A percentile compares a stretch with the other conserved stretches of the same genome.
These are phyloP conservation scores for Ilex aquifolium DNA, from an alignment of 257 asterid species.

Conservation along the genomic window DNA sequence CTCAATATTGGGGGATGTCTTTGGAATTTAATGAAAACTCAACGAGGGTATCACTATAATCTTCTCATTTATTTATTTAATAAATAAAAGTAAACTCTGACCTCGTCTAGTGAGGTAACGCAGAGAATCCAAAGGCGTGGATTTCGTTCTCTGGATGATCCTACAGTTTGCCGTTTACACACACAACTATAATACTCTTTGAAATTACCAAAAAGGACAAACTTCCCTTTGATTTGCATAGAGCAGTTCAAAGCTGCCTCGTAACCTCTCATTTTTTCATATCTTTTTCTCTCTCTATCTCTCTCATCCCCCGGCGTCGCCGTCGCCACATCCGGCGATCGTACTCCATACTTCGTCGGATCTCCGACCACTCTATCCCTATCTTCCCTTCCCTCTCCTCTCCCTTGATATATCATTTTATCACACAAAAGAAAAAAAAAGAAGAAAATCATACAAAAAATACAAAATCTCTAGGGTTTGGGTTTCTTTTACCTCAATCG, in stretches of 20 bases:
- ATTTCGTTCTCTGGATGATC: too few species aligned
- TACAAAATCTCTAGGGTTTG: conserved; percentile 18
- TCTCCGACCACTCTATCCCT: conserved; percentile 30
- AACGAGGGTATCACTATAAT: too few species aligned
- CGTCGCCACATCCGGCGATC: conserved; percentile 46
- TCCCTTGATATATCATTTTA: conserved; percentile 5
- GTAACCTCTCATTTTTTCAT: background rate
- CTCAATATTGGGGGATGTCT: too few species aligned
- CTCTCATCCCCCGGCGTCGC: conserved; percentile 23
- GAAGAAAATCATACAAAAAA: conserved; percentile 26
- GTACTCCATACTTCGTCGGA: conserved; percentile 20
- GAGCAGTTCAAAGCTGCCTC: conserved; percentile 26
- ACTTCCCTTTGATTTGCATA: conserved; percentile 5
- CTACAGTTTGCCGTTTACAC: too few species aligned
- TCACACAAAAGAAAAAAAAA: conserved; percentile 11
- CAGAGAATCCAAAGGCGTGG: too few species aligned
- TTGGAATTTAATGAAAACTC: too few species aligned
- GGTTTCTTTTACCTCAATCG: conserved; percentile 23
- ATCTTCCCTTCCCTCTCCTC: conserved; percentile 51
- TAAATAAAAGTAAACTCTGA: too few species aligned
- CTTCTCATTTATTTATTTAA: too few species aligned
- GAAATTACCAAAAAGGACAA: too few species aligned
- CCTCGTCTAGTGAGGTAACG: too few species aligned
- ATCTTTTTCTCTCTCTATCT: background rate
- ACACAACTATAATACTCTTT: too few species aligned